A percentile compares a stretch with the other conserved stretches of the same genome.
Evolutionary conservation across 2,329 filamentous ascomycete species (phyloP).

Genomic region (Coniochaeta prunicola): DNA sequence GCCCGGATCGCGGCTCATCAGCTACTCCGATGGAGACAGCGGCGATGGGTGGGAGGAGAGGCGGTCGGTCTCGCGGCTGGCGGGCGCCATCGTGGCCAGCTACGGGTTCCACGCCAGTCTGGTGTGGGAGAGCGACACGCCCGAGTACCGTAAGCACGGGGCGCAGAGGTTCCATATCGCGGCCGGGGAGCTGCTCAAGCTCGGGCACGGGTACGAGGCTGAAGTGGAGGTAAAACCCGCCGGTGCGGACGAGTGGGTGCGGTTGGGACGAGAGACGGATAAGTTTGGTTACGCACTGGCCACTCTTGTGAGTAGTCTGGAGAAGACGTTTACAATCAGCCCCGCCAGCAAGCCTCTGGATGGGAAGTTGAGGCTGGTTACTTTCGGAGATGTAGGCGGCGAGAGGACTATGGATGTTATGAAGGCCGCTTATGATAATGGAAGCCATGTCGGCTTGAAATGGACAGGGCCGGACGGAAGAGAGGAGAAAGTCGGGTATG

Average conservation of each 20-base stretch:
- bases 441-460: conserved; percentile 44
- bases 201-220: conserved; percentile 43
- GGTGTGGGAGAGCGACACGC: conserved; percentile 85
- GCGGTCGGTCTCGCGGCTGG: conserved; percentile 33
- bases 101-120: conserved; percentile 87
- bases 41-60: conserved; percentile 14
- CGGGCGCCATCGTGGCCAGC: conserved; percentile 79
- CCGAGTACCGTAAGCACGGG: conserved; percentile 71
- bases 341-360: conserved; percentile 65
- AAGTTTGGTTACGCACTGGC: conserved; percentile 71
- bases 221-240: conserved; percentile 25
- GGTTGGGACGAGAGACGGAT: conserved; percentile 26
- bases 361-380: conserved; percentile 62
- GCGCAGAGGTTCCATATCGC: conserved; percentile 77
- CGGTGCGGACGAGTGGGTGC: conserved; percentile 7
- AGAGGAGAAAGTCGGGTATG: conserved; percentile 58
- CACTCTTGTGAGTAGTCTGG: conserved; percentile 72
- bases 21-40: conserved; percentile 18
- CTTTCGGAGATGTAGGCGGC: conserved; percentile 62
- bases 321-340: conserved; percentile 75
- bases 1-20: conserved; percentile 42
- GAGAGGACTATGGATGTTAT: conserved; percentile 71
- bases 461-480: conserved; percentile 43
- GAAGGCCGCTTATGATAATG: conserved; percentile 53
- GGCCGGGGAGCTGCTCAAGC: conserved; percentile 62